Percentiles rank a stretch among this genome's conserved stretches.
phyloP scores from a whole-genome alignment of 2,329 filamentous ascomycete species.

The Ciborinia camelliae region DNA sequence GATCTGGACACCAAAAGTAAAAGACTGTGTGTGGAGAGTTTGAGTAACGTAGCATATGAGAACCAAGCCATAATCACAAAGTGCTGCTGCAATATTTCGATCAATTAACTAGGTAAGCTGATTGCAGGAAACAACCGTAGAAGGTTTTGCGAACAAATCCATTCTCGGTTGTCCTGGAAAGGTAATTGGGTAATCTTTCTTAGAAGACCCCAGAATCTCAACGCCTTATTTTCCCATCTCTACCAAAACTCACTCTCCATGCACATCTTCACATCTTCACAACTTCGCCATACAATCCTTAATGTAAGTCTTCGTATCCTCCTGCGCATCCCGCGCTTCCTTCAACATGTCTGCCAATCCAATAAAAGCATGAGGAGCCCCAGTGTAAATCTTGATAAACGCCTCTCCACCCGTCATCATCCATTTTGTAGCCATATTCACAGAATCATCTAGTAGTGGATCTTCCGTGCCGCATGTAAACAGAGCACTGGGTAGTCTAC shows the following conservation, averaged over 20 bases:
- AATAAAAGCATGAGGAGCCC: slow-evolving; percentile 52
- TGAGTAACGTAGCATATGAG: not conserved
- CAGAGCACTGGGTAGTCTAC: slow-evolving; percentile 48
- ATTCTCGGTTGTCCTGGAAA: not conserved
- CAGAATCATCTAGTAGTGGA: slow-evolving; percentile 49
- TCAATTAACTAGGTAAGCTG: not conserved
- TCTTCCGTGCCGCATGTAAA: slow-evolving; percentile 55
- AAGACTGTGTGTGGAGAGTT: not conserved
- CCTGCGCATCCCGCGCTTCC: slow-evolving; percentile 24
- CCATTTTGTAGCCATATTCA: slow-evolving; percentile 56
- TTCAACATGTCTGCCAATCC: slow-evolving; percentile 23
- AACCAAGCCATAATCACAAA: not conserved
- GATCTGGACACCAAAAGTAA: no score
- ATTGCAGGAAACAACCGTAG: not conserved
- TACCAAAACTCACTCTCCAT: not conserved
- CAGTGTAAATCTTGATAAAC: slow-evolving; percentile 52
- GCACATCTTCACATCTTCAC: not conserved
- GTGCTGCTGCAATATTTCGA: not conserved
- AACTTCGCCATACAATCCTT: slow-evolving; percentile 20
- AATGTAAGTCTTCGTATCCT: slow-evolving; percentile 27
- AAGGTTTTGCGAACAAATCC: not conserved
- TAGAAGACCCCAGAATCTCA: not conserved
- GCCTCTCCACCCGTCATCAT: slow-evolving; percentile 48
- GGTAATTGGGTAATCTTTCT: not conserved
- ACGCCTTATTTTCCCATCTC: not conserved